These are phyloP conservation scores for Pyrus communis DNA, from an alignment of 306 rosid genomes.

Conservation along the genomic window DNA sequence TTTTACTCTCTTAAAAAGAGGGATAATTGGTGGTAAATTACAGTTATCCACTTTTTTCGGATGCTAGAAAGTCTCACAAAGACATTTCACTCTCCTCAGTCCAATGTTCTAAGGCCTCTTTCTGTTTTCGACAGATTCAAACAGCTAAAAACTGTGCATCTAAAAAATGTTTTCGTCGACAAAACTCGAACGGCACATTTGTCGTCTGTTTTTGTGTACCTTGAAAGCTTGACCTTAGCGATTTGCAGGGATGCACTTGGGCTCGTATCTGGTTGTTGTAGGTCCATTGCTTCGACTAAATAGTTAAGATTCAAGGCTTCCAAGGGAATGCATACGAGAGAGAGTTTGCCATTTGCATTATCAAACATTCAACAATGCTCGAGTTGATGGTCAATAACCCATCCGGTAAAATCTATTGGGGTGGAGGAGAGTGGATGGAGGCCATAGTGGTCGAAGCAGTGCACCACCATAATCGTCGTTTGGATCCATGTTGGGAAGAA, in stretches of 20 bases:
- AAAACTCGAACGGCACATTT: background rate
- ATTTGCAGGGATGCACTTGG: background rate
- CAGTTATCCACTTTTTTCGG: too few relatives aligned
- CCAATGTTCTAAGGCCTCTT: background rate
- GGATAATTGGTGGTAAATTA: too few relatives aligned
- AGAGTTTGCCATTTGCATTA: background rate
- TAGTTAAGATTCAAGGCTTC: background rate
- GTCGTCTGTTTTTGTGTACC: background rate
- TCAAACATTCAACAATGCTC: background rate
- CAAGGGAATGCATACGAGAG: background rate
- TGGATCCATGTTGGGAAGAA: too few relatives aligned
- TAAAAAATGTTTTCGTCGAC: background rate
- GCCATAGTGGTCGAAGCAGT: too few relatives aligned
- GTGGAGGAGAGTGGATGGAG: too few relatives aligned
- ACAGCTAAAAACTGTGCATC: background rate
- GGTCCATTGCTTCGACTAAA: background rate
- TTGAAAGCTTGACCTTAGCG: background rate
- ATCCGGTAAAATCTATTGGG: too few relatives aligned
- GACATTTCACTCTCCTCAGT: too few relatives aligned
- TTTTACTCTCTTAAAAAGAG: too few relatives aligned
- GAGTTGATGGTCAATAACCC: background rate
- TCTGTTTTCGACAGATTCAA: background rate
- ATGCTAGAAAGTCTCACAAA: too few relatives aligned
- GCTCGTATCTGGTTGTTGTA: background rate
- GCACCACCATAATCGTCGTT: too few relatives aligned